phyloP scores from a whole-genome alignment of 2,329 filamentous ascomycete species.

The Ophiobolus disseminans region DNA sequence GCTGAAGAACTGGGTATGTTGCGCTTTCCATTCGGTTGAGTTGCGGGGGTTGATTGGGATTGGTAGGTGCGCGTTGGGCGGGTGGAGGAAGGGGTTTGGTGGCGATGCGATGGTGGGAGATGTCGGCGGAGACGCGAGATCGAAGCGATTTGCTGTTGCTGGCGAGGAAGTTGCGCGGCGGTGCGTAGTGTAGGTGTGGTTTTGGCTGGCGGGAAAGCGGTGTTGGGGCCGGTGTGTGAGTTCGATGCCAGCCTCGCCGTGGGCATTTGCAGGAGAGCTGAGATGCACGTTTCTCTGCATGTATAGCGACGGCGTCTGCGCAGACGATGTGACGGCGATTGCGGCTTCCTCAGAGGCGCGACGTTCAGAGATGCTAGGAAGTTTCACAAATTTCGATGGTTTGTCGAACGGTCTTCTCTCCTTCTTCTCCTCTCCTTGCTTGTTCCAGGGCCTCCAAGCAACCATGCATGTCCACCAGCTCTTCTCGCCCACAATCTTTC shows the following conservation, averaged over 20 bases:
- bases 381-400: constrained; percentile 18
- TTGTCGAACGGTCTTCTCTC: constrained; percentile 22
- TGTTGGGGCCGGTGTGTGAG: background rate
- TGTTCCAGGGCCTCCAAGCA: background rate
- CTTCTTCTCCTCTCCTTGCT: background rate
- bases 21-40: constrained; percentile 13
- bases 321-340: background rate
- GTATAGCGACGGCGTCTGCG: background rate
- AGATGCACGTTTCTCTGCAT: background rate
- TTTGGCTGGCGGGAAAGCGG: background rate
- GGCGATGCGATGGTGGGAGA: constrained; percentile 6
- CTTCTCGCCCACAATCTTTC: too few relatives aligned
- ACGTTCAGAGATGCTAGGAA: background rate
- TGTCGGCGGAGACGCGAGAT: background rate
- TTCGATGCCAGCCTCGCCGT: background rate
- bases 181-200: background rate
- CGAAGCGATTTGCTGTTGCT: background rate
- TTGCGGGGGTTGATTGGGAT: background rate
- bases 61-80: background rate
- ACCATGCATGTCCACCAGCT: background rate
- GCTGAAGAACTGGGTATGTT: constrained; percentile 19
- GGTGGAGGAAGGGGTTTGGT: constrained; percentile 9
- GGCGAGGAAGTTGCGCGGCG: background rate
- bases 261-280: too few relatives aligned
- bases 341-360: too few relatives aligned